Percentiles rank a stretch among this genome's conserved stretches.
phyloP scores from a whole-genome alignment of 148 eudicot species.

The Arctostaphylos glauca region DNA sequence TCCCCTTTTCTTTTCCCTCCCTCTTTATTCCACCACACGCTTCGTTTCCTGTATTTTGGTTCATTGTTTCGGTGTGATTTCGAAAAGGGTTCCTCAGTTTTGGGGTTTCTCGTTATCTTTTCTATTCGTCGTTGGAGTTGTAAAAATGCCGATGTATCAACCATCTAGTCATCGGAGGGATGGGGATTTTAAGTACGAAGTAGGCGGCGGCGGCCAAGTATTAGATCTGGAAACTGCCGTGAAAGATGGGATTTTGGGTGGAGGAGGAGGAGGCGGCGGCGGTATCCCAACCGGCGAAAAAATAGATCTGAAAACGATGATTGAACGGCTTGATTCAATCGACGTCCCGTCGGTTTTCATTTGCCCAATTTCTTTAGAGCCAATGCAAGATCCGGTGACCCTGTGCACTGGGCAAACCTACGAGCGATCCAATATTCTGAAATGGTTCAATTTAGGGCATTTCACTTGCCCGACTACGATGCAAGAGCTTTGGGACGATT shows the following conservation, averaged over 20 bases:
- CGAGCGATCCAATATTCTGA: slow-evolving; percentile 67
- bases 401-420: slow-evolving; percentile 96
- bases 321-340: slow-evolving; percentile 52
- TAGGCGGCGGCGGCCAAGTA: slow-evolving; percentile 59
- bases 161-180: slow-evolving; percentile 25
- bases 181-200: slow-evolving; percentile 28
- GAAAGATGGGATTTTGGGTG: slow-evolving; percentile 62
- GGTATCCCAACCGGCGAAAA: slow-evolving; percentile 24
- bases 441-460: slow-evolving; percentile 80
- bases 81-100: background rate
- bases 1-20: background rate
- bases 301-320: slow-evolving; percentile 83
- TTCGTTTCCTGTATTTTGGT: slow-evolving; percentile 6
- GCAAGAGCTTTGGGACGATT: slow-evolving; percentile 80
- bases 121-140: background rate
- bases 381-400: slow-evolving; percentile 94
- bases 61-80: background rate
- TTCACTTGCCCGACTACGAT: slow-evolving; percentile 84
- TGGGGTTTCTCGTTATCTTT: background rate
- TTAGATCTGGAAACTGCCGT: slow-evolving; percentile 80
- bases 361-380: slow-evolving; percentile 84
- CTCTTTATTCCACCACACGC: slow-evolving; percentile 20
- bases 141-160: slow-evolving; percentile 56
- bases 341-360: slow-evolving; percentile 75
- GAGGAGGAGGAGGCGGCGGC: slow-evolving; percentile 6